A percentile compares a stretch with the other conserved stretches of the same genome.
phyloP scores from a whole-genome alignment of 2,329 filamentous ascomycete species.

The Pleoardoris graminearum region DNA sequence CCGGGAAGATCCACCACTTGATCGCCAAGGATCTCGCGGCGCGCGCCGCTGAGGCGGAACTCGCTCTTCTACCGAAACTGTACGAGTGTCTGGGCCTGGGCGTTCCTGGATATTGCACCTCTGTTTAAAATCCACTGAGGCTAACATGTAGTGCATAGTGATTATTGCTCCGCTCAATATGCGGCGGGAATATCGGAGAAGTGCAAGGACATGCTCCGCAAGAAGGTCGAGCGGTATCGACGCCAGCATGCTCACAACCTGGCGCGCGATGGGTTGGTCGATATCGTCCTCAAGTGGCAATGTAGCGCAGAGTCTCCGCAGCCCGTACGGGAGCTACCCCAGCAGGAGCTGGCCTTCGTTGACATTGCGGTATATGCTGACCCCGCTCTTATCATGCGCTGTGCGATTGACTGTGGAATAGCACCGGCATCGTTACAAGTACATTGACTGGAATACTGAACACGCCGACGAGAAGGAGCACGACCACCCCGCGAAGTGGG shows the following conservation, averaged over 20 bases:
- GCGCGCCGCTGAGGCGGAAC: slow-evolving; percentile 3
- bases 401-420: neutral
- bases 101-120: neutral
- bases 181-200: neutral
- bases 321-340: neutral
- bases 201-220: slow-evolving; percentile 12
- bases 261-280: neutral
- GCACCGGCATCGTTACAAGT: slow-evolving; percentile 4
- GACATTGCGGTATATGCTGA: slow-evolving; percentile 9
- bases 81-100: neutral
- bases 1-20: slow-evolving; percentile 10
- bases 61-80: slow-evolving; percentile 12
- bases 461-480: slow-evolving; percentile 1
- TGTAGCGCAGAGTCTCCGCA: neutral
- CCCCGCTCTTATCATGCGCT: neutral
- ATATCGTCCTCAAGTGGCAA: slow-evolving; percentile 14
- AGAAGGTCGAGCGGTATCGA: slow-evolving; percentile 13
- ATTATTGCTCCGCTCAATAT: slow-evolving; percentile 6
- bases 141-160: neutral
- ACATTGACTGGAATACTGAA: slow-evolving; percentile 6
- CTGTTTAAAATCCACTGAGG: neutral
- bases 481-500: neutral
- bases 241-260: slow-evolving; percentile 12
- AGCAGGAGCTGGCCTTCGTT: slow-evolving; percentile 3
- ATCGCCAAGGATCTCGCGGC: slow-evolving; percentile 12